Conservation (phyloP, 192 early-diverging fungal species). For the Rhizoclosmatium globosum region DNA sequence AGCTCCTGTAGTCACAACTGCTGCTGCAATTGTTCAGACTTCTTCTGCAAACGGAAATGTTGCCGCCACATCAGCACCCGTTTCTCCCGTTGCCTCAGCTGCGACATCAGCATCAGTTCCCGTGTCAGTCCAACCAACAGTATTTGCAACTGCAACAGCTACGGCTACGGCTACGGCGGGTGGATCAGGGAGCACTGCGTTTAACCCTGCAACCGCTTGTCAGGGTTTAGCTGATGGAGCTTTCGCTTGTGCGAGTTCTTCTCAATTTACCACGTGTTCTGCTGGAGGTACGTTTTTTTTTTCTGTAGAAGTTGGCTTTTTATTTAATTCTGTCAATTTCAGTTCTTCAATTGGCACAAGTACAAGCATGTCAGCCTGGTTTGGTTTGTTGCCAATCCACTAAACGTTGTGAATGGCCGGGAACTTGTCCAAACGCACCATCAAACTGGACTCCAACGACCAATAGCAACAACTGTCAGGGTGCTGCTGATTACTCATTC, state of each 20-base stretch:
- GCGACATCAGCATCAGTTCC: too few species aligned
- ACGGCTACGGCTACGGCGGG: not conserved
- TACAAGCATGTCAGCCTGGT: not conserved
- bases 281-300: conserved; percentile 7
- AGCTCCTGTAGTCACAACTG: too few species aligned
- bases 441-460: not conserved
- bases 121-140: not conserved
- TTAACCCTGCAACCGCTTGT: not conserved
- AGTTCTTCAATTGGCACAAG: not conserved
- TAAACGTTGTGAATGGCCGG: not conserved
- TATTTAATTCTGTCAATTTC: not conserved
- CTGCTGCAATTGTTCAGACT: too few species aligned
- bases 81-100: not conserved
- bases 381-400: not conserved
- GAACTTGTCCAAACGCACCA: conserved; percentile 13
- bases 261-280: not conserved
- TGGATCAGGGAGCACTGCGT: too few species aligned
- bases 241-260: conserved; percentile 4
- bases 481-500: not conserved
- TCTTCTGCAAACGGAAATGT: not conserved
- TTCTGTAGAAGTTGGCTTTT: not conserved
- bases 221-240: not conserved
- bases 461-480: not conserved
- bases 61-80: not conserved
- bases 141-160: not conserved